phyloP scores from a whole-genome alignment of 768 basidiomycete species.

The Suillus sp. region DNA sequence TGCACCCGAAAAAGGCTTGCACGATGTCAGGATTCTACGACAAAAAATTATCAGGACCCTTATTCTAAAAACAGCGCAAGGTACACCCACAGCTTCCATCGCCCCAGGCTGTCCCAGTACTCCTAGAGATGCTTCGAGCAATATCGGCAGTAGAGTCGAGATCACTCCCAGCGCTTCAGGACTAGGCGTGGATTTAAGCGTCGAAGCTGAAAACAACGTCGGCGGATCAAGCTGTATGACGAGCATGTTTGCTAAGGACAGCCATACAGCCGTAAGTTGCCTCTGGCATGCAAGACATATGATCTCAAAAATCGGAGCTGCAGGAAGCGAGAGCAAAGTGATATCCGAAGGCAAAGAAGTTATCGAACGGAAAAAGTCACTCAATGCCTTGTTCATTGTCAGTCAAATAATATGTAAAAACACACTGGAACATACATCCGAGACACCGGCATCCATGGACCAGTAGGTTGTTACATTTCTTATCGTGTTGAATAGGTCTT shows the following conservation, averaged over 20 bases:
- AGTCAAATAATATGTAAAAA: constrained; percentile 9
- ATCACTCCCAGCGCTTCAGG: constrained; percentile 61
- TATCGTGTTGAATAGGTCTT: constrained; percentile 63
- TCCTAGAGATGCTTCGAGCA: constrained; percentile 60
- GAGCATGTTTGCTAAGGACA: constrained; percentile 79
- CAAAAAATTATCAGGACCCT: constrained; percentile 15
- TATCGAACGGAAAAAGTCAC: constrained; percentile 84
- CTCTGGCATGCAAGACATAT: constrained; percentile 73
- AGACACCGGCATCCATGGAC: constrained; percentile 76
- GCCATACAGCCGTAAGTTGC: constrained; percentile 81
- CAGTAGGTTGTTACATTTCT: constrained; percentile 68
- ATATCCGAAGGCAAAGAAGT: constrained; percentile 76
- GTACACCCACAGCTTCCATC: constrained; percentile 65
- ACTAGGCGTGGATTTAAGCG: constrained; percentile 54
- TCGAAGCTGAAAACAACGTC: constrained; percentile 35
- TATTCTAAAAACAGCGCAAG: neutral
- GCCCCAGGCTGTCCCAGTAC: constrained; percentile 57
- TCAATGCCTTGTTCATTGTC: constrained; percentile 56
- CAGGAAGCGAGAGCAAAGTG: constrained; percentile 79
- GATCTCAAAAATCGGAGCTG: constrained; percentile 78
- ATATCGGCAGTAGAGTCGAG: constrained; percentile 50
- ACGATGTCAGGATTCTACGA: constrained; percentile 88
- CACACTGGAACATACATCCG: constrained; percentile 57
- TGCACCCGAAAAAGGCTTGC: constrained; percentile 83
- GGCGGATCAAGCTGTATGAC: constrained; percentile 84